phyloP scores from a whole-genome alignment of 257 asterid species.

The Solanum ossicruentum region DNA sequence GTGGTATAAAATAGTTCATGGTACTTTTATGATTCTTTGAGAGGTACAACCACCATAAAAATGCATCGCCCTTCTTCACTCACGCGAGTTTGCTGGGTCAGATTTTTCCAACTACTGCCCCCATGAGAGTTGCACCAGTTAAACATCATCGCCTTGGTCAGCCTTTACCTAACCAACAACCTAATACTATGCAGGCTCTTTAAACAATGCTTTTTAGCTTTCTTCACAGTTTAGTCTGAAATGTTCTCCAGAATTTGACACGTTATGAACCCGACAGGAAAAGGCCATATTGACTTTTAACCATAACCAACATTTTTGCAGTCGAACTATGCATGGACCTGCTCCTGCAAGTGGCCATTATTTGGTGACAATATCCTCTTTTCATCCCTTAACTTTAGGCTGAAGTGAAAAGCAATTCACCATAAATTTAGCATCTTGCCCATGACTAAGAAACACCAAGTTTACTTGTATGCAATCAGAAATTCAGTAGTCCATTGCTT shows the following conservation, averaged over 20 bases:
- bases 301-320: background rate
- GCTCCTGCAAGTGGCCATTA: background rate
- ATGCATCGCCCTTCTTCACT: background rate
- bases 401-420: constrained; percentile 1
- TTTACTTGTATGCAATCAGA: background rate
- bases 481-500: background rate
- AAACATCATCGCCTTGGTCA: background rate
- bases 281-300: background rate
- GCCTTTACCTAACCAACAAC: background rate
- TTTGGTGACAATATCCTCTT: constrained; percentile 3
- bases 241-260: background rate
- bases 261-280: background rate
- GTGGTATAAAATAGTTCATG: background rate
- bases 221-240: background rate
- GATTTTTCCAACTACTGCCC: background rate
- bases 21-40: background rate
- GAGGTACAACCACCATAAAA: background rate
- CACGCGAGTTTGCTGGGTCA: background rate
- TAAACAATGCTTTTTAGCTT: background rate
- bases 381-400: background rate
- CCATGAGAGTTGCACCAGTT: background rate
- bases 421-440: background rate
- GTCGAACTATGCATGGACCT: background rate
- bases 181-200: background rate
- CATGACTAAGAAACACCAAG: background rate